Evolutionary conservation across 177 flowering plant genomes (phyloP).

Genomic region (Vitis hybrid): DNA sequence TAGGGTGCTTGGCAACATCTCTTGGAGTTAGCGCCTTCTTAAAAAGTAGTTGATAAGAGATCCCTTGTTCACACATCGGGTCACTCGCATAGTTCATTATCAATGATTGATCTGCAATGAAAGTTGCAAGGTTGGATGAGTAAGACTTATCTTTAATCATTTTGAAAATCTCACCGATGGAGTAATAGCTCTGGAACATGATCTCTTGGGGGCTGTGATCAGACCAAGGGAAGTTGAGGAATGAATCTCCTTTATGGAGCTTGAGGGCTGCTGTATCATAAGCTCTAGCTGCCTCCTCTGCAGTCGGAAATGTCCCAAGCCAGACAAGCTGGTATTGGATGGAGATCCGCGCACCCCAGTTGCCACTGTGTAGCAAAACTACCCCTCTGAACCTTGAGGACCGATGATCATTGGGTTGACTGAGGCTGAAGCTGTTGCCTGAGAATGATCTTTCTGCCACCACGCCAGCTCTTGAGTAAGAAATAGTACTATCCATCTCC

Average conservation of each 20-base stretch:
- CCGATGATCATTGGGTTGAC: too few species aligned
- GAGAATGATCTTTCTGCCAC: too few species aligned
- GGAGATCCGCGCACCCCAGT: constrained; percentile 12
- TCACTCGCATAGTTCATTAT: neutral
- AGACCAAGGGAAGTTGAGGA: neutral
- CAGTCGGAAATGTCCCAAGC: neutral
- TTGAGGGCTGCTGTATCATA: neutral
- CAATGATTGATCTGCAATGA: neutral
- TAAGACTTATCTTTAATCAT: constrained; percentile 12
- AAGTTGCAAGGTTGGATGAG: neutral
- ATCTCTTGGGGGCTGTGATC: neutral
- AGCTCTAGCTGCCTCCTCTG: neutral
- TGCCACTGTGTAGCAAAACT: neutral
- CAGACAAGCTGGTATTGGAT: neutral
- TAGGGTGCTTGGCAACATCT: neutral
- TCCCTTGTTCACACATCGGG: neutral
- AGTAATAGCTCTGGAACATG: constrained; percentile 7
- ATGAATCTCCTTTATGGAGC: neutral
- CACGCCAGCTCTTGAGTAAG: too few species aligned
- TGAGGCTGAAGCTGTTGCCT: too few species aligned
- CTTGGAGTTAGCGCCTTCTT: constrained; percentile 4
- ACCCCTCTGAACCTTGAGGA: constrained; percentile 10
- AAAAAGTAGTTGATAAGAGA: neutral
- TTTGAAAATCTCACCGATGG: constrained; percentile 1
- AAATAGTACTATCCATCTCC: too few species aligned